Conservation (phyloP, 106 monocot species). For the Dendrobium chrysotoxum region DNA sequence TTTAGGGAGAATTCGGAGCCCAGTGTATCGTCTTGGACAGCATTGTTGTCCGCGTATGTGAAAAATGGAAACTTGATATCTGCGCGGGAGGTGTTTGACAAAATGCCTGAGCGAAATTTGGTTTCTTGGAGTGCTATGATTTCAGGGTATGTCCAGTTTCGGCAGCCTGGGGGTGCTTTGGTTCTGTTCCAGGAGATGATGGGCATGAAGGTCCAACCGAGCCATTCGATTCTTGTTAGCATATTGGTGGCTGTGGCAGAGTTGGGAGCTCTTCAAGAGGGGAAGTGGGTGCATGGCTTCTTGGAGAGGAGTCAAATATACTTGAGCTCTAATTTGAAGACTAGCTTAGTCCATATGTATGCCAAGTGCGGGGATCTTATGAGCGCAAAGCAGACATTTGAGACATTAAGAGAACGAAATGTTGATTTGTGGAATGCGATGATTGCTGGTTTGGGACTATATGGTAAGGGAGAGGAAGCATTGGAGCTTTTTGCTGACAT, state of each 20-base stretch:
- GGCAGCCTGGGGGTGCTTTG: not conserved
- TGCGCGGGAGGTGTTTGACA: conserved; percentile 30
- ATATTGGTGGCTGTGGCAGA: conserved; percentile 8
- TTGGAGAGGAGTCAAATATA: conserved; percentile 18
- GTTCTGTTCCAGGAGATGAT: conserved; percentile 9
- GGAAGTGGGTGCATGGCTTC: conserved; percentile 11
- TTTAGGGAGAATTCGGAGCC: not conserved
- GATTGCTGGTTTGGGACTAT: conserved; percentile 40
- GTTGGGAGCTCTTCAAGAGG: conserved; percentile 15
- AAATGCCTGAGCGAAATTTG: conserved; percentile 6
- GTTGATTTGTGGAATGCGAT: conserved; percentile 44
- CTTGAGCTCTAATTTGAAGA: conserved; percentile 17
- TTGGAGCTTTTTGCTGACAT: conserved; percentile 32
- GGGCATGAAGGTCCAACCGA: not conserved
- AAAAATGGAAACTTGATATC: conserved; percentile 25
- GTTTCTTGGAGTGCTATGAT: conserved; percentile 17
- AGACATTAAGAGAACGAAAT: conserved; percentile 7
- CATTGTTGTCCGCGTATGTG: conserved; percentile 24
- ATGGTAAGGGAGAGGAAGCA: conserved; percentile 24
- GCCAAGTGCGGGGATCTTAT: conserved; percentile 33
- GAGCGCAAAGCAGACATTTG: conserved; percentile 21
- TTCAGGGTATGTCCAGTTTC: conserved; percentile 11
- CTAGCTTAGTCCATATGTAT: conserved; percentile 55
- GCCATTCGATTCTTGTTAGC: not conserved
- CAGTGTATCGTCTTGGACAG: conserved; percentile 33